Evolutionary conservation across 192 early-diverging fungal species (phyloP).

Genomic region (Chytriomyces sp.): DNA sequence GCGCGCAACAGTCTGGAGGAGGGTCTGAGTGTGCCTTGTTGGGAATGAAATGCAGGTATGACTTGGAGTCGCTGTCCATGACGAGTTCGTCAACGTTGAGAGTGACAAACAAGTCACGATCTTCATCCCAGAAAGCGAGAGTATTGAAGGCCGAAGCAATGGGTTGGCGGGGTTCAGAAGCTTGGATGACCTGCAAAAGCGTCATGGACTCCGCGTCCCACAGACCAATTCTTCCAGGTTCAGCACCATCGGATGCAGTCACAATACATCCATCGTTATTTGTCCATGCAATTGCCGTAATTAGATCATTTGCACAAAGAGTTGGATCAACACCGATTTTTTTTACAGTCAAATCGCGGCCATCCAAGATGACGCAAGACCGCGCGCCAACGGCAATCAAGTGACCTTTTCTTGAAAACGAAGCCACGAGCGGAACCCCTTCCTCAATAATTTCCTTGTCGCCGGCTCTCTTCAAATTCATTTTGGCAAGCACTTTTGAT

Average conservation of each 20-base stretch:
- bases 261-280: slow-evolving; percentile 37
- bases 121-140: slow-evolving; percentile 41
- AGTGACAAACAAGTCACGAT: slow-evolving; percentile 18
- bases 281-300: slow-evolving; percentile 37
- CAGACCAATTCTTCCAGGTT: slow-evolving; percentile 35
- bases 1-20: slow-evolving; percentile 30
- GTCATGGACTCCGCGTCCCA: slow-evolving; percentile 36
- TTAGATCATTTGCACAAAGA: slow-evolving; percentile 32
- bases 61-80: slow-evolving; percentile 25
- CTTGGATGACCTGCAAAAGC: slow-evolving; percentile 32
- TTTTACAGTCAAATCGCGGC: slow-evolving; percentile 3
- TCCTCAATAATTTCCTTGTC: slow-evolving; percentile 21
- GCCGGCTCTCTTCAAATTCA: background rate
- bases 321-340: slow-evolving; percentile 31
- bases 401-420: slow-evolving; percentile 23
- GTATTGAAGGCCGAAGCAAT: slow-evolving; percentile 22
- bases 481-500: slow-evolving; percentile 31
- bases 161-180: slow-evolving; percentile 26
- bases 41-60: slow-evolving; percentile 38
- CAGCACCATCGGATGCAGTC: slow-evolving; percentile 32
- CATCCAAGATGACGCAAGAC: slow-evolving; percentile 32
- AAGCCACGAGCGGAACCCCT: slow-evolving; percentile 21
- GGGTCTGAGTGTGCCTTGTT: slow-evolving; percentile 37
- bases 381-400: slow-evolving; percentile 28
- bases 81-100: slow-evolving; percentile 38